A percentile compares a stretch with the other conserved stretches of the same genome.
Conservation (phyloP, 2,329 filamentous ascomycete genomes). For the Phaeosphaeria sp. region DNA sequence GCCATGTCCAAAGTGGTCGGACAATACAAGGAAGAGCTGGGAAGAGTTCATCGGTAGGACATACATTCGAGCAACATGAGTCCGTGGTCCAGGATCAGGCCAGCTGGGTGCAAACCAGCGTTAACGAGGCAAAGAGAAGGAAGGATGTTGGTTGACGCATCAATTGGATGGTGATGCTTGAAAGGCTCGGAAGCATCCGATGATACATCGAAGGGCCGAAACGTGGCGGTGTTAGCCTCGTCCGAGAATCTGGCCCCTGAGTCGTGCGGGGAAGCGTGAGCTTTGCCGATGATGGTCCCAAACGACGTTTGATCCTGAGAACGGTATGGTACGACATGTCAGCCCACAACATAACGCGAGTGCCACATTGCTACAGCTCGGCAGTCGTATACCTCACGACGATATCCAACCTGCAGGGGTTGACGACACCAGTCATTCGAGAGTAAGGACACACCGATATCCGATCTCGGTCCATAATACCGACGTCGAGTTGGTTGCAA, state of each 20-base stretch:
- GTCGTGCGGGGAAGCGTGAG: conserved; percentile 1
- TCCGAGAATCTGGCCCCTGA: neutral
- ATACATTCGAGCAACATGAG: neutral
- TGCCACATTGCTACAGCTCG: neutral
- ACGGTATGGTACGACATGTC: neutral
- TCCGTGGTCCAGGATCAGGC: neutral
- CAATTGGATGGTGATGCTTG: neutral
- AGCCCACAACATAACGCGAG: neutral
- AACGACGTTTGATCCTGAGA: neutral
- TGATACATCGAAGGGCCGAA: neutral
- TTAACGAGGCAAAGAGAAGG: neutral
- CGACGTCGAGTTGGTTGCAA: neutral
- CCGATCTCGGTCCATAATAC: neutral
- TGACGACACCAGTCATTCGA: too few species aligned
- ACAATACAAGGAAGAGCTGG: neutral
- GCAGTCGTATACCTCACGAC: neutral
- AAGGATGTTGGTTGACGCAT: neutral
- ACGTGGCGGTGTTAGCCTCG: neutral
- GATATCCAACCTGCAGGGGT: too few species aligned
- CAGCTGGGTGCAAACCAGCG: neutral
- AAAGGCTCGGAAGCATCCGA: neutral
- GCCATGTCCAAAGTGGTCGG: too few species aligned
- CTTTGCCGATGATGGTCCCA: neutral
- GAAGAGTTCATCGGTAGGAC: neutral
- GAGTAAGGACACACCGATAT: neutral